Conservation (phyloP, 257 asterid genomes). For the Hygrophila difformis region DNA sequence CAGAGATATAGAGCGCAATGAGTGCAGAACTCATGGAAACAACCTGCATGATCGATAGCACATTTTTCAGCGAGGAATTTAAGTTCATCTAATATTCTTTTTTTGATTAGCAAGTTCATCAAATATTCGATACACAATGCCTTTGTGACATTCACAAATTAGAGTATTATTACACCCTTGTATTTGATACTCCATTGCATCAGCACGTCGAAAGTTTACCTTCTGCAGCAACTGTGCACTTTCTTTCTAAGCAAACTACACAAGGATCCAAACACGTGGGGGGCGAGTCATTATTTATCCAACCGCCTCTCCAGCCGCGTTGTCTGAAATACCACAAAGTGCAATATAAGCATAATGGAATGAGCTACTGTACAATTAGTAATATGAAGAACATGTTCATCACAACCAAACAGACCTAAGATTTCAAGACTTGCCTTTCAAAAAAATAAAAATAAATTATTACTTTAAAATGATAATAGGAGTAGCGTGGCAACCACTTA, state of each 20-base stretch:
- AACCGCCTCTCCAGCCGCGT: constrained; percentile 34
- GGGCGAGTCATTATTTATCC: constrained; percentile 41
- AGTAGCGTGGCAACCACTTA: constrained; percentile 20
- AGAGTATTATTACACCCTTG: no score
- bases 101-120: constrained; percentile 14
- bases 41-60: constrained; percentile 45
- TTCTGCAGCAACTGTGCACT: constrained; percentile 83
- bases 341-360: no score
- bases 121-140: no score
- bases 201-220: constrained; percentile 28
- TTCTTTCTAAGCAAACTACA: constrained; percentile 82
- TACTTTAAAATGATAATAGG: not conserved
- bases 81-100: constrained; percentile 36
- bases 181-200: constrained; percentile 39
- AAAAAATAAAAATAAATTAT: not conserved
- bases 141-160: no score
- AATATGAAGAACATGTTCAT: no score
- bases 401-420: no score
- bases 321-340: constrained; percentile 33
- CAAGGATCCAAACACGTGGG: constrained; percentile 61
- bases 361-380: no score
- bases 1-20: constrained; percentile 73
- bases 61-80: constrained; percentile 38
- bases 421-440: no score
- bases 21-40: constrained; percentile 82